A percentile compares a stretch with the other conserved stretches of the same genome.
phyloP scores from a whole-genome alignment of 345 rosid species.

The Dipteronia sinensis region DNA sequence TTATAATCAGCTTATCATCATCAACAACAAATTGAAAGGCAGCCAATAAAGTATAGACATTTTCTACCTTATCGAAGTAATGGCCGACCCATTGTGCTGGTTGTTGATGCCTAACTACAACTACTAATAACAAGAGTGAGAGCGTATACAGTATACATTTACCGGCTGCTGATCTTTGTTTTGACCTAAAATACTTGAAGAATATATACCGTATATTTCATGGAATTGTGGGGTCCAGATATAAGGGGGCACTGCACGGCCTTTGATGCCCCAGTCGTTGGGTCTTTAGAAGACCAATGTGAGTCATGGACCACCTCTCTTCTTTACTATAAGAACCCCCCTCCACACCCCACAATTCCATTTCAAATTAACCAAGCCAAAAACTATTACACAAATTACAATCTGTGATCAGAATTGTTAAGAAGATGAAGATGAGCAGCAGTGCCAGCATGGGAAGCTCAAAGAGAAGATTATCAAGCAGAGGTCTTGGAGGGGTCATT shows the following conservation, averaged over 20 bases:
- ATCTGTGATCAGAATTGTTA: background rate
- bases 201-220: background rate
- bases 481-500: constrained; percentile 65
- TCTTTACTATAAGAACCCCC: constrained; percentile 43
- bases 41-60: constrained; percentile 7
- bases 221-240: constrained; percentile 24
- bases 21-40: constrained; percentile 30
- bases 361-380: background rate
- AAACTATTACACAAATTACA: no score
- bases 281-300: constrained; percentile 58
- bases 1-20: constrained; percentile 15
- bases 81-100: constrained; percentile 51
- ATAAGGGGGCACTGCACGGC: constrained; percentile 62
- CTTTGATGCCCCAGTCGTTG: constrained; percentile 69
- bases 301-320: constrained; percentile 37
- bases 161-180: no score
- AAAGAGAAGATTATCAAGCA: constrained; percentile 72
- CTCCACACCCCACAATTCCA: constrained; percentile 21
- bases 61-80: constrained; percentile 29
- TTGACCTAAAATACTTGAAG: no score
- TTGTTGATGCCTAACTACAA: constrained; percentile 34
- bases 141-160: no score
- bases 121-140: background rate
- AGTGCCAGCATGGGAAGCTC: constrained; percentile 51
- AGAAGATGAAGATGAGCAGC: constrained; percentile 60